Conservation (phyloP, 2,329 filamentous ascomycete species). For the Claviceps citrina region DNA sequence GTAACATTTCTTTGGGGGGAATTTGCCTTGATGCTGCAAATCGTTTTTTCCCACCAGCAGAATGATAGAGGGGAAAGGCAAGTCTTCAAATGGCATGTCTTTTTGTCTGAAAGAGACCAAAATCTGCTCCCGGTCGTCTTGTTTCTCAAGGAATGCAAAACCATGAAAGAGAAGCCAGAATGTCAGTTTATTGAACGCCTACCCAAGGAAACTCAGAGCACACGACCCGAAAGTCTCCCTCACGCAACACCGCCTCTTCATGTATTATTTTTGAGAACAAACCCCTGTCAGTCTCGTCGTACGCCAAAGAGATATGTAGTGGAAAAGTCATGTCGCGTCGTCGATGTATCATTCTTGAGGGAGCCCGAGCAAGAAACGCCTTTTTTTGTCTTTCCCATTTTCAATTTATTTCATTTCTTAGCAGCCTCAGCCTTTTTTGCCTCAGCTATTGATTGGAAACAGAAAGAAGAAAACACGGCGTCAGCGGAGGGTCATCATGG, state of each 20-base stretch:
- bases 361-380: background rate
- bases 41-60: too few relatives aligned
- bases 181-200: slow-evolving; percentile 4
- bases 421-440: slow-evolving; percentile 29
- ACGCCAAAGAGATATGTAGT: background rate
- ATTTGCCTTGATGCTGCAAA: too few relatives aligned
- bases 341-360: background rate
- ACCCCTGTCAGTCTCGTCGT: background rate
- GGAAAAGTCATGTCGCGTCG: background rate
- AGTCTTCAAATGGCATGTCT: too few relatives aligned
- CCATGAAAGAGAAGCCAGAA: slow-evolving; percentile 5
- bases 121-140: too few relatives aligned
- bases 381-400: too few relatives aligned
- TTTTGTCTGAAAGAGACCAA: too few relatives aligned
- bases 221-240: too few relatives aligned
- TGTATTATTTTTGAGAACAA: slow-evolving; percentile 12
- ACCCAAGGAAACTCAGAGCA: background rate
- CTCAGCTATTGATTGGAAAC: slow-evolving; percentile 26
- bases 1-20: too few relatives aligned
- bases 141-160: too few relatives aligned
- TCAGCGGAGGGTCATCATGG: background rate
- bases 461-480: background rate
- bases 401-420: slow-evolving; percentile 20
- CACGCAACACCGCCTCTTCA: slow-evolving; percentile 16
- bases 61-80: too few relatives aligned